phyloP scores from a whole-genome alignment of 495 filamentous ascomycete genomes.

The Amphirosellinia nigrospora region DNA sequence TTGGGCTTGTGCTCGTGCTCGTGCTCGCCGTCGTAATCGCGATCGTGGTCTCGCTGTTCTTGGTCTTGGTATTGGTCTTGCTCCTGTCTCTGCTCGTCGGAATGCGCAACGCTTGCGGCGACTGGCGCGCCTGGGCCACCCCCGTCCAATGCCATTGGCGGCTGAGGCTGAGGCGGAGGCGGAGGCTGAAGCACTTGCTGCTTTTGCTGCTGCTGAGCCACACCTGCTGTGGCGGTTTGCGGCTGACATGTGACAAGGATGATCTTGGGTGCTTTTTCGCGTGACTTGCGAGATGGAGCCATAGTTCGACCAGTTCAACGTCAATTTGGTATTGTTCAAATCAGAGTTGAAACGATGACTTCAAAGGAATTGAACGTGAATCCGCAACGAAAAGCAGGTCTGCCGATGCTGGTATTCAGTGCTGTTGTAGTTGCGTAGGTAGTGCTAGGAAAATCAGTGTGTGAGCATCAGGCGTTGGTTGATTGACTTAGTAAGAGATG shows the following conservation, averaged over 20 bases:
- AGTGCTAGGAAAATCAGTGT: neutral
- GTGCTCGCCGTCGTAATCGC: neutral
- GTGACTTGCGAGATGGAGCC: neutral
- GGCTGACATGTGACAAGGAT: neutral
- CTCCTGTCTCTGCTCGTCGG: neutral
- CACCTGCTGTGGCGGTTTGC: slow-evolving; percentile 7
- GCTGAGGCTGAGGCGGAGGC: too few species aligned
- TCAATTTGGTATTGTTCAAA: neutral
- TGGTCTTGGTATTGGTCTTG: neutral
- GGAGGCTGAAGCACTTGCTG: too few species aligned
- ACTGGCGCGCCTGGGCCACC: slow-evolving; percentile 1
- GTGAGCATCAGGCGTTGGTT: too few species aligned
- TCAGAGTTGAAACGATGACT: neutral
- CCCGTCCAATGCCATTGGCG: neutral
- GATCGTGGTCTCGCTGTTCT: neutral
- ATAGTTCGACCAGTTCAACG: neutral
- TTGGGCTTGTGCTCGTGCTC: neutral
- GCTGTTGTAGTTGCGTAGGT: neutral
- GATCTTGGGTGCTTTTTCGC: neutral
- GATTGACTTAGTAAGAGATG: neutral
- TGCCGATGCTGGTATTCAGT: neutral
- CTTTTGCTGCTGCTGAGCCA: slow-evolving; percentile 12
- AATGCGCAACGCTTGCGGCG: slow-evolving; percentile 12
- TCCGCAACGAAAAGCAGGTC: neutral
- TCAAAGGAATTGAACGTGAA: neutral